Evolutionary conservation across 139 green algal species (phyloP), one percentile per base, ranked within the genome.

Genomic region (Micromonas pusilla): DNA sequence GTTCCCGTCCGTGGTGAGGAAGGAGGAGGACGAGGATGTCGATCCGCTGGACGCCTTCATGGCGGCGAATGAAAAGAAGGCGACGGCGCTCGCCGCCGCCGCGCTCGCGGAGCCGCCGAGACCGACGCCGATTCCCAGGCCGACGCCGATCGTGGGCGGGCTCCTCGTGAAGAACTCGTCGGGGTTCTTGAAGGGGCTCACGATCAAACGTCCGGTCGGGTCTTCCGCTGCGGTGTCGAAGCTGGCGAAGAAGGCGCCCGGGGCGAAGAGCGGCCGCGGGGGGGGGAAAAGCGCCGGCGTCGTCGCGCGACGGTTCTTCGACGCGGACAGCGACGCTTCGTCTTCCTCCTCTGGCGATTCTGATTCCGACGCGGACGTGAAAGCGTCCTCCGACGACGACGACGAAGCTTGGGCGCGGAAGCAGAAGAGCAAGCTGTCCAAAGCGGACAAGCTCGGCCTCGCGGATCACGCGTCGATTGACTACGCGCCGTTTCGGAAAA

Each of bases 41-140:
- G 94, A 98, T 80, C 92, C 92, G 0, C 76, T 98, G 80, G 94
- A 98, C 75, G 91, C 91, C 5, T 98, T 97, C 86, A 98, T 98
- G 94, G 82, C 82, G 25, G 79, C 45, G 13, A 75, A 88, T 32
- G 79, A 84, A 21, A 80, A 80, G 33, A 70, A 76, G 21, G 38
- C 84, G 62, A 39, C 81, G 25, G 70, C 57, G 34, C 79, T 62
- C n/a, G n/a, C n/a, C n/a, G n/a, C n/a, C n/a, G n/a, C n/a, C n/a
- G n/a, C n/a, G n/a, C n/a, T n/a, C n/a, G n/a, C n/a, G n/a, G n/a
- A n/a, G n/a, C n/a, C n/a, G n/a, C n/a, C n/a, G n/a, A n/a, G n/a
- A n/a, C n/a, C n/a, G n/a, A n/a, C n/a, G n/a, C n/a, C n/a, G n/a
- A n/a, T n/a, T n/a, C n/a, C n/a, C n/a, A n/a, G n/a, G n/a, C n/a